These are phyloP conservation scores for Penicillium sp. DNA, from an alignment of 2,329 filamentous ascomycete genomes.

Conservation along the genomic window DNA sequence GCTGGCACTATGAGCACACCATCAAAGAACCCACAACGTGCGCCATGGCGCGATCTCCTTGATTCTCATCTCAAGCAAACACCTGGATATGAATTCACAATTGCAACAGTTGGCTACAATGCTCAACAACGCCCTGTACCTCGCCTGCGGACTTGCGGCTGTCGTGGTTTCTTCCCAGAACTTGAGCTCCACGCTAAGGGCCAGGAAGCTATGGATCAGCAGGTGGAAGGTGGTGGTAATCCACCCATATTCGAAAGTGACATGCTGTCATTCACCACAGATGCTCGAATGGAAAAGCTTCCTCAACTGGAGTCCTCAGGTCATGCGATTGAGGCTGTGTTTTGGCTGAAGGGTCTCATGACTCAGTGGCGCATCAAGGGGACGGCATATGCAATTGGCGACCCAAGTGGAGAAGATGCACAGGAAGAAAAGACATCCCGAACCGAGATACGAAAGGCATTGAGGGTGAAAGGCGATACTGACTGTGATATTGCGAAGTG, in stretches of 20 bases:
- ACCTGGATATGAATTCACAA: slow-evolving; percentile 26
- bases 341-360: slow-evolving; percentile 69
- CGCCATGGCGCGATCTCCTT: slow-evolving; percentile 32
- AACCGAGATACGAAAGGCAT: slow-evolving; percentile 61
- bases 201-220: slow-evolving; percentile 62
- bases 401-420: slow-evolving; percentile 61
- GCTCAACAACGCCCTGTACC: slow-evolving; percentile 23
- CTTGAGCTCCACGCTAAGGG: slow-evolving; percentile 65
- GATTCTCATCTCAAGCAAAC: slow-evolving; percentile 25
- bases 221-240: slow-evolving; percentile 51
- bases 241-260: slow-evolving; percentile 71
- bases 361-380: slow-evolving; percentile 87
- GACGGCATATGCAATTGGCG: slow-evolving; percentile 69
- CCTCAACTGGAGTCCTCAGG: slow-evolving; percentile 67
- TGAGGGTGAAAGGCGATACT: slow-evolving; percentile 45
- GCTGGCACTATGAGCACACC: slow-evolving; percentile 11
- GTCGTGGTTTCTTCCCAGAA: slow-evolving; percentile 76
- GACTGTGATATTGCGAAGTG: slow-evolving; percentile 50
- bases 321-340: slow-evolving; percentile 74
- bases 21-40: slow-evolving; percentile 7
- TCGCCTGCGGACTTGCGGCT: slow-evolving; percentile 66
- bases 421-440: slow-evolving; percentile 36
- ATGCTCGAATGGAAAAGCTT: slow-evolving; percentile 82
- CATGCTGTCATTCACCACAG: slow-evolving; percentile 79
- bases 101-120: slow-evolving; percentile 26